Base-by-base conservation (phyloP, 1,284 basidiomycete species). In the Tremellales sp. region DNA sequence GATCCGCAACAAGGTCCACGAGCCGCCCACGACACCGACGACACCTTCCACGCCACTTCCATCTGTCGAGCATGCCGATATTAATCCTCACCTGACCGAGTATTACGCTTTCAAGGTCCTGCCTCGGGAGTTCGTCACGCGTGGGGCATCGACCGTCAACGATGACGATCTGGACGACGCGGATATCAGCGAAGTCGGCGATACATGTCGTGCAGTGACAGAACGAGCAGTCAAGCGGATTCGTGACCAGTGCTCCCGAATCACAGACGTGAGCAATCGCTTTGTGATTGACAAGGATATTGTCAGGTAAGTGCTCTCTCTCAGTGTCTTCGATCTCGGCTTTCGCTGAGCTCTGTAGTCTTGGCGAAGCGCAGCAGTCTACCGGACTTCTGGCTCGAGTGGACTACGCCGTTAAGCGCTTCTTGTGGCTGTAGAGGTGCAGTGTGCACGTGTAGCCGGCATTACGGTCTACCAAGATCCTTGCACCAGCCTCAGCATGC, bases 331-430 rank as follows among this genome's bases (percentile, higher is more conserved):
- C 33, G 40, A 33, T 45, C 44, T 27, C 44, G 29, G 45, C 41
- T 43, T 49, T 46, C 42, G 39, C 46, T 67, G 49, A 54, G 35
- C 40, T 42, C 44, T 42, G 53, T 43, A 89, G 88, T 60, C 70
- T 91, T 60, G 78, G 79, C 3, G 89, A 94, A 57, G 90, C 90
- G 1, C 83, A 86, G 70, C 80, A 81, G 52, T 82, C 84, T 75
- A 92, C 88, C 2, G 87, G 82, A 51, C 77, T 92, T 56, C 85
- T 88, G 67, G 82, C 88, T 8, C 88, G 89, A 75, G 86, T 92
- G 82, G 90, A 93, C 67, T 89, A 92, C 68, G 86, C 87, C 1
- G 78, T 92, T 53, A 93, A 92, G 78, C 78, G 89, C 56, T 76
- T 92, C 64, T 73, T 92, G 53, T 93, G 89, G 89, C 73, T 92